Conservation (phyloP, 2,329 filamentous ascomycete genomes). For the Stagonosporopsis rhizophila region DNA sequence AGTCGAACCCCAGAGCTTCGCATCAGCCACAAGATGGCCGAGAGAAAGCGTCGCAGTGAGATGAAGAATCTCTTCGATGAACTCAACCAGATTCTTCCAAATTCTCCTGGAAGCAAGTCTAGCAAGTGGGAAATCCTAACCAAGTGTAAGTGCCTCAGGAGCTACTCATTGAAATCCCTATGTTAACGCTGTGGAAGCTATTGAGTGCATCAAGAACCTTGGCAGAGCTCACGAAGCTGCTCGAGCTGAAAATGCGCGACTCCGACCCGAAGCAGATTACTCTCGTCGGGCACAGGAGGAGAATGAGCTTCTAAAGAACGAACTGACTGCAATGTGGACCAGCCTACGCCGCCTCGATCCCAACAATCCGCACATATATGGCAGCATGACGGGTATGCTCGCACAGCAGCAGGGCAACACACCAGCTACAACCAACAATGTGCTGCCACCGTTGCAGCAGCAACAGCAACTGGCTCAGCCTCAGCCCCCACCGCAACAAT, state of each 20-base stretch:
- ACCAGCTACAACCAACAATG: constrained; percentile 38
- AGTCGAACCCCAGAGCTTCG: constrained; percentile 82
- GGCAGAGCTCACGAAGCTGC: constrained; percentile 50
- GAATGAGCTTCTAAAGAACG: constrained; percentile 56
- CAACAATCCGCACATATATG: constrained; percentile 56
- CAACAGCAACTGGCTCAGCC: constrained; percentile 38
- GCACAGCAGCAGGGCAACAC: constrained; percentile 48
- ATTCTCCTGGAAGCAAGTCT: constrained; percentile 81
- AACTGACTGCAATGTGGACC: constrained; percentile 56
- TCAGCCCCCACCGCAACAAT: constrained; percentile 41
- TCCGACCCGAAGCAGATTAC: constrained; percentile 55
- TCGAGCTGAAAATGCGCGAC: constrained; percentile 48
- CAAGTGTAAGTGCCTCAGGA: constrained; percentile 67
- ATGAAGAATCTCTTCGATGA: constrained; percentile 91
- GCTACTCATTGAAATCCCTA: background rate
- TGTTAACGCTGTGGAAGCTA: constrained; percentile 47
- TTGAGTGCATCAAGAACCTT: constrained; percentile 57
- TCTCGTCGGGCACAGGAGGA: constrained; percentile 55
- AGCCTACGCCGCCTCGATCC: constrained; percentile 57
- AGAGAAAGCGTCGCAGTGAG: constrained; percentile 82
- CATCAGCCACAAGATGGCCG: constrained; percentile 84
- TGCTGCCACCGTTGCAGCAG: constrained; percentile 50
- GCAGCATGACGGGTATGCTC: constrained; percentile 54
- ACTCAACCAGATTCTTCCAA: constrained; percentile 77
- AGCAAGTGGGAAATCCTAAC: constrained; percentile 91